phyloP scores from a whole-genome alignment of 2,329 filamentous ascomycete species.

The Calonectria naviculata region DNA sequence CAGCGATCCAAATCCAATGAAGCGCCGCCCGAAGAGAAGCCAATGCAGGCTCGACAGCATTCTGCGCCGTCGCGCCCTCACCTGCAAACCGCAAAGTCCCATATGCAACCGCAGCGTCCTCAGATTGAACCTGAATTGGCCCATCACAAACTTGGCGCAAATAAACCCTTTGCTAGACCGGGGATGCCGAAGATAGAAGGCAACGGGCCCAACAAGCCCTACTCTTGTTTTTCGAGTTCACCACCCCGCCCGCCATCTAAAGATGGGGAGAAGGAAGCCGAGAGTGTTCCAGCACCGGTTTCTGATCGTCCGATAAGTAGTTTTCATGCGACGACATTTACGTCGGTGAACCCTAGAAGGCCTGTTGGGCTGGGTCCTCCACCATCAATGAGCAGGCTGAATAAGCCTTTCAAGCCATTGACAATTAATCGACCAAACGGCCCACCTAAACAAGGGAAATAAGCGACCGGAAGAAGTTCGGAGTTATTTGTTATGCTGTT shows the following conservation, averaged over 20 bases:
- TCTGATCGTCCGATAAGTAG: slow-evolving; percentile 49
- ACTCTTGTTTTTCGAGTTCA: slow-evolving; percentile 70
- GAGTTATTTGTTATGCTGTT: background rate
- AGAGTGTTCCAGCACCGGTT: slow-evolving; percentile 42
- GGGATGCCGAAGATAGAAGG: slow-evolving; percentile 38
- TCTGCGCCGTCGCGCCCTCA: slow-evolving; percentile 38
- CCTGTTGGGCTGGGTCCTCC: slow-evolving; percentile 58
- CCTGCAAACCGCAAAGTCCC: slow-evolving; percentile 4
- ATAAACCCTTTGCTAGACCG: slow-evolving; percentile 49
- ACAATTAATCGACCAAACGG: slow-evolving; percentile 59
- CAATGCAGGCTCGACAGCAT: slow-evolving; percentile 39
- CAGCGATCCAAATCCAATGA: slow-evolving; percentile 32
- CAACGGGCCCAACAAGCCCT: slow-evolving; percentile 53
- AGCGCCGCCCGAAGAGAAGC: slow-evolving; percentile 21
- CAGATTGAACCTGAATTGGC: slow-evolving; percentile 45
- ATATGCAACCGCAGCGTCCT: slow-evolving; percentile 23
- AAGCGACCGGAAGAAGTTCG: background rate
- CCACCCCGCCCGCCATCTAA: slow-evolving; percentile 50
- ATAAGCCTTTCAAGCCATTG: slow-evolving; percentile 67
- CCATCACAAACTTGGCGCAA: slow-evolving; percentile 55
- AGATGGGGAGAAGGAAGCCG: slow-evolving; percentile 34
- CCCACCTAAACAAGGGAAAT: slow-evolving; percentile 22
- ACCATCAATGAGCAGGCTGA: slow-evolving; percentile 61
- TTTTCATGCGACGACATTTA: slow-evolving; percentile 65
- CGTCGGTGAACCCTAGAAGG: slow-evolving; percentile 52